Conservation (phyloP, 495 filamentous ascomycete species). For the Aspergillus nidulans region DNA sequence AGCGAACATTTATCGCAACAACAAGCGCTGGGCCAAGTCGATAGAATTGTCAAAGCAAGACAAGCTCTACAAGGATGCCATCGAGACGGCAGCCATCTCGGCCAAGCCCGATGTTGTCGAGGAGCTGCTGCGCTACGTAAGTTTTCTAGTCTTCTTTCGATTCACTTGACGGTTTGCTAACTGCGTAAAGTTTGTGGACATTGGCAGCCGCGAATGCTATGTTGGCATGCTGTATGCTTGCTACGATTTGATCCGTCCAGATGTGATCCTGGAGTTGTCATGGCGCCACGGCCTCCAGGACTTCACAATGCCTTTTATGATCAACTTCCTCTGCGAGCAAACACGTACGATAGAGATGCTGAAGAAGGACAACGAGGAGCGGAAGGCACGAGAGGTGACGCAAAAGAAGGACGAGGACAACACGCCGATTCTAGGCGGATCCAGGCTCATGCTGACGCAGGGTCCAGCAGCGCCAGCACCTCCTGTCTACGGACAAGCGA, state of each 20-base stretch:
- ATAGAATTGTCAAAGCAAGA: constrained; percentile 98
- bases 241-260: constrained; percentile 92
- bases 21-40: constrained; percentile 99
- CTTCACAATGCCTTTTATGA: constrained; percentile 99
- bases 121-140: constrained; percentile 92
- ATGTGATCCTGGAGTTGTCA: constrained; percentile 90
- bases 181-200: constrained; percentile 83
- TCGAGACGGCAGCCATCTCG: constrained; percentile 97
- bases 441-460: constrained; percentile 96
- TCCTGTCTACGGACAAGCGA: constrained; percentile 65
- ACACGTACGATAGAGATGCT: constrained; percentile 76
- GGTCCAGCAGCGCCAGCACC: constrained; percentile 57
- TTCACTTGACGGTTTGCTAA: constrained; percentile 1
- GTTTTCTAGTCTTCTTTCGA: constrained; percentile 26
- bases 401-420: constrained; percentile 87
- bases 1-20: constrained; percentile 97
- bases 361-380: constrained; percentile 96
- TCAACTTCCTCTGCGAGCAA: constrained; percentile 92
- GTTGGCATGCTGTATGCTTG: constrained; percentile 98
- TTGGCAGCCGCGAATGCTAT: constrained; percentile 98
- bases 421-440: constrained; percentile 87
- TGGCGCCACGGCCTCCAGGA: constrained; percentile 95
- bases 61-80: constrained; percentile 99
- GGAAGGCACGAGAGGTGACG: constrained; percentile 81
- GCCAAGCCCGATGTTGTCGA: constrained; percentile 88